Evolutionary conservation across 1,139 yeast genomes (phyloP), one percentile per base, ranked within the genome.

Genomic region (Saccharomycopsis hybrid): DNA sequence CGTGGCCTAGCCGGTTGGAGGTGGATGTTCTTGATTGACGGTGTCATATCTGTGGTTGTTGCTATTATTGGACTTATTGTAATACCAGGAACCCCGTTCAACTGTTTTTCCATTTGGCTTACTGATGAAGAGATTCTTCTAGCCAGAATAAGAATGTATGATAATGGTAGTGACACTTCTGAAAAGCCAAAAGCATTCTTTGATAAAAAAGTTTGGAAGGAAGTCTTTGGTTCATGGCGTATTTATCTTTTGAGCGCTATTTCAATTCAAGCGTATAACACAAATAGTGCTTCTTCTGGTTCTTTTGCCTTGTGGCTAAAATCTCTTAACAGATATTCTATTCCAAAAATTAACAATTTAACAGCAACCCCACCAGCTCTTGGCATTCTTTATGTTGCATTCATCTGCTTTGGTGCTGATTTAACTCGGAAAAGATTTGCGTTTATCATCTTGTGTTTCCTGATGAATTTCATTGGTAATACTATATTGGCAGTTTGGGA

Each of bases 11-110:
- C 66, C 33, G 80, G 85, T 9, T 83, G 89, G 89, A 74, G 81
- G 65, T 82, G 88, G 88, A 77, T 80, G 65, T 83, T 80, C 60
- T 74, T 83, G 53, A 73, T 83, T 55, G 88, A 83, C 62, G 85
- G 83, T 7, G 63, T 78, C 44, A 70, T 82, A 38, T 77, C 88
- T 2, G 59, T 82, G 33, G 76, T 69, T 2, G 78, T 84, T 49
- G 88, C 85, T 11, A 30, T 83, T 28, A 64, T 79, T 54, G 90
- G 89, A 0, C 72, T 80, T 57, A 75, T 77, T 59, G 58, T 74
- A 57, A 68, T 82, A 55, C 92, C 92, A 2, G 90, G 88, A 44
- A 80, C 85, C 35, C 92, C 92, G 24, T 64, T 70, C 52, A 73
- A 75, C 49, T 77, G 82, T 58, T 74, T 75, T 62, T 72, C 81